These are phyloP conservation scores for Melastoma candidum DNA, from an alignment of 441 rosid species.

Conservation along the genomic window DNA sequence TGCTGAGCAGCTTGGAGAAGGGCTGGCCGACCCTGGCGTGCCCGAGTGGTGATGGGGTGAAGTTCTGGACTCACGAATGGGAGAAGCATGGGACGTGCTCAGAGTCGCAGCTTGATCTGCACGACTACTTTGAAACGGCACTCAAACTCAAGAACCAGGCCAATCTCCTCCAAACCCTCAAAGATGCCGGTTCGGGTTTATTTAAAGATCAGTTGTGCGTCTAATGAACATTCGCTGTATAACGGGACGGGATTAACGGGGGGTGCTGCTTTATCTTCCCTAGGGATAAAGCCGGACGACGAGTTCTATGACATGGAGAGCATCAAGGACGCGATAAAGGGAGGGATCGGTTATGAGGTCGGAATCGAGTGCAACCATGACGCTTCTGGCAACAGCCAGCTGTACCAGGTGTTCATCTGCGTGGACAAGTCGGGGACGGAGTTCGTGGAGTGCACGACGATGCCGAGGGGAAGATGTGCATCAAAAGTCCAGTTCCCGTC, in stretches of 20 bases:
- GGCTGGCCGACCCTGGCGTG: constrained; percentile 80
- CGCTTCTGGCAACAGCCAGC: constrained; percentile 47
- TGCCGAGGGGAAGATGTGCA: constrained; percentile 44
- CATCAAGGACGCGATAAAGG: constrained; percentile 21
- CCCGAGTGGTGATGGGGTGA: constrained; percentile 42
- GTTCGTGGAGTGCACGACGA: constrained; percentile 47
- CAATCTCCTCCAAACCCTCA: constrained; percentile 36
- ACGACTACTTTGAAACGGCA: constrained; percentile 38
- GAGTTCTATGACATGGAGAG: constrained; percentile 18
- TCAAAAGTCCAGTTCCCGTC: constrained; percentile 51
- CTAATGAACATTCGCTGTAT: background rate
- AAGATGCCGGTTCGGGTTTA: constrained; percentile 23
- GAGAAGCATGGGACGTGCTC: constrained; percentile 79
- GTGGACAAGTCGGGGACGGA: constrained; percentile 43
- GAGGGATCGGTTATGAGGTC: constrained; percentile 36
- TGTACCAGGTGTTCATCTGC: constrained; percentile 64
- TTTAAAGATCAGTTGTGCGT: too few species aligned
- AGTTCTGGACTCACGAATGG: constrained; percentile 76
- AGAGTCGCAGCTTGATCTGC: constrained; percentile 44
- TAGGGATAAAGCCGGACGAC: constrained; percentile 16
- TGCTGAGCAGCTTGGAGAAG: constrained; percentile 33
- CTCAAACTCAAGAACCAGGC: constrained; percentile 33
- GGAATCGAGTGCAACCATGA: constrained; percentile 63
- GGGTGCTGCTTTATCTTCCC: background rate
- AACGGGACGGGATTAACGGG: background rate